A percentile compares a stretch with the other conserved stretches of the same genome.
Conservation (phyloP, 1,139 yeast genomes). For the Pichia sp. region DNA sequence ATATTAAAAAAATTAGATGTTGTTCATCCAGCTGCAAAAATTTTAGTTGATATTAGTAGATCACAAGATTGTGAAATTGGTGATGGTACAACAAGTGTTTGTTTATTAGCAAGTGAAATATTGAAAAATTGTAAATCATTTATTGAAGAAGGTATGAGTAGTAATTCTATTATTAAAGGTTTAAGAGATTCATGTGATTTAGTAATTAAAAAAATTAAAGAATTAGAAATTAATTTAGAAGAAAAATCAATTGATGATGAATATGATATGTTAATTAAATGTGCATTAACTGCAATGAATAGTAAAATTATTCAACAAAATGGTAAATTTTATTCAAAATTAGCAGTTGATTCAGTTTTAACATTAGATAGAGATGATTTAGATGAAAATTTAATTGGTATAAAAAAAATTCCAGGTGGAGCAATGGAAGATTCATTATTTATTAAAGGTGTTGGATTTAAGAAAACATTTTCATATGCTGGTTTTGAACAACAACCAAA, state of each 20-base stretch:
- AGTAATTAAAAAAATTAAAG: conserved; percentile 67
- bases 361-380: conserved; percentile 77
- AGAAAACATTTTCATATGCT: conserved; percentile 93
- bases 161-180: conserved; percentile 84
- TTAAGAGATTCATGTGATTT: conserved; percentile 74
- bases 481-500: conserved; percentile 99
- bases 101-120: conserved; percentile 89
- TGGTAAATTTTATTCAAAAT: conserved; percentile 81
- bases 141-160: conserved; percentile 92
- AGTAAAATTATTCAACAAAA: conserved; percentile 86
- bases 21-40: conserved; percentile 96
- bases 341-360: conserved; percentile 94
- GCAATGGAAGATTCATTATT: conserved; percentile 89
- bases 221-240: conserved; percentile 67
- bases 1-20: conserved; percentile 86
- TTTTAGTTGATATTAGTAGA: conserved; percentile 88
- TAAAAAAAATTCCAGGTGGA: conserved; percentile 94
- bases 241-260: conserved; percentile 33
- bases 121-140: conserved; percentile 84
- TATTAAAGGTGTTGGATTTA: conserved; percentile 92
- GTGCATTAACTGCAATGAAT: conserved; percentile 97
- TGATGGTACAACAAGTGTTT: conserved; percentile 96
- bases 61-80: conserved; percentile 99
- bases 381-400: conserved; percentile 87
- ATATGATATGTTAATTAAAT: conserved; percentile 63